A percentile compares a stretch with the other conserved stretches of the same genome.
These are phyloP conservation scores for Termitomyces sp. DNA, from an alignment of 768 basidiomycete species.

Conservation along the genomic window DNA sequence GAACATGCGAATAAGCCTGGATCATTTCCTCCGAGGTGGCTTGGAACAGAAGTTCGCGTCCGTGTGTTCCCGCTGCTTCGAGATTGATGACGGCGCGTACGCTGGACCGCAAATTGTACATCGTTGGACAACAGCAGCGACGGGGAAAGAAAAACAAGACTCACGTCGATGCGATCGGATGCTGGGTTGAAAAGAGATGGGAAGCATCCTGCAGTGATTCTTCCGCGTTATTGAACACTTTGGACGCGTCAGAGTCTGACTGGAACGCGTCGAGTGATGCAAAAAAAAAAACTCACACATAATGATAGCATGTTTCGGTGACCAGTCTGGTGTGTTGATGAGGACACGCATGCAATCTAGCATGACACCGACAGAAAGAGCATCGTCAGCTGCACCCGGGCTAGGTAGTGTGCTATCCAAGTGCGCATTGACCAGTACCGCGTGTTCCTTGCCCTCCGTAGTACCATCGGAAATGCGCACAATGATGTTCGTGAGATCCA, in stretches of 20 bases:
- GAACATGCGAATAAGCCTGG: constrained; percentile 80
- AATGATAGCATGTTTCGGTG: constrained; percentile 73
- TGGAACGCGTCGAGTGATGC: neutral
- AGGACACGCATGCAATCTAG: constrained; percentile 83
- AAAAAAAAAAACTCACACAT: constrained; percentile 63
- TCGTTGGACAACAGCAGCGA: neutral
- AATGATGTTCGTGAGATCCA: constrained; percentile 84
- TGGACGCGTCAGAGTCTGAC: neutral
- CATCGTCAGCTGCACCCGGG: constrained; percentile 89
- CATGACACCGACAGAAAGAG: constrained; percentile 86
- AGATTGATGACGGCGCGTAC: constrained; percentile 87
- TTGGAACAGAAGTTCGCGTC: constrained; percentile 91
- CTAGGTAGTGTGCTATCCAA: constrained; percentile 72
- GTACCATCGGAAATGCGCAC: constrained; percentile 83
- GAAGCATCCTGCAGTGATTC: constrained; percentile 94
- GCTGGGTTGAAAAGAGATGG: constrained; percentile 90
- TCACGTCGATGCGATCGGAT: constrained; percentile 67
- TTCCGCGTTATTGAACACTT: constrained; percentile 95
- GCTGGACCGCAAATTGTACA: constrained; percentile 29
- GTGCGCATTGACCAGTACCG: constrained; percentile 86
- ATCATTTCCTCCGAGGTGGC: constrained; percentile 96
- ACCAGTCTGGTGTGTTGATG: constrained; percentile 60
- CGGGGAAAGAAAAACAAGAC: constrained; percentile 20
- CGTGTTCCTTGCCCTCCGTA: constrained; percentile 67
- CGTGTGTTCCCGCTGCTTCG: constrained; percentile 88